phyloP scores from a whole-genome alignment of 306 rosid species.

The Datisca glomerata region DNA sequence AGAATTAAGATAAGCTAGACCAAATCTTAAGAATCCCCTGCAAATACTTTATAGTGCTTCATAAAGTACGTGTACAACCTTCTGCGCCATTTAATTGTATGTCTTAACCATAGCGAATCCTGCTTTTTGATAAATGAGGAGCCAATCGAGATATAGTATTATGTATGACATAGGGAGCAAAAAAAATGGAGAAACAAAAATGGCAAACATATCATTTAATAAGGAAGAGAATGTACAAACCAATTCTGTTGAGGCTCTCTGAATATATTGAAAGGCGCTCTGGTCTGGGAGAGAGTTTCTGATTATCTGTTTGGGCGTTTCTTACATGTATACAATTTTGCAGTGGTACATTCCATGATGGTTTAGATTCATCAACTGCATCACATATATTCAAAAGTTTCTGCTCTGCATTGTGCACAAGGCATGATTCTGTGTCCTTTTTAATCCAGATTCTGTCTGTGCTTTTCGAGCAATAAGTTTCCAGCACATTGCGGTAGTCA shows the following conservation, averaged over 20 bases:
- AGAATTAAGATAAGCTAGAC: no score
- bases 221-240: slow-evolving; percentile 32
- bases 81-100: neutral
- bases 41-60: no score
- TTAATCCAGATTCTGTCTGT: slow-evolving; percentile 94
- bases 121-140: neutral
- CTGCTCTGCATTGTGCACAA: slow-evolving; percentile 33
- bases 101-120: neutral
- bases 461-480: slow-evolving; percentile 69
- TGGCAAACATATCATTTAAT: neutral
- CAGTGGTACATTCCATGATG: slow-evolving; percentile 64
- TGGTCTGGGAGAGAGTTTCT: slow-evolving; percentile 41
- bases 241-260: slow-evolving; percentile 52
- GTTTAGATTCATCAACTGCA: slow-evolving; percentile 36
- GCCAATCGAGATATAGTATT: neutral
- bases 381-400: slow-evolving; percentile 59
- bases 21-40: no score
- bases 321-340: slow-evolving; percentile 46
- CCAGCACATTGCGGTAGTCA: slow-evolving; percentile 93
- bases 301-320: slow-evolving; percentile 26
- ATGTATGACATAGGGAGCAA: neutral
- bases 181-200: neutral
- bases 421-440: slow-evolving; percentile 47
- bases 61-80: neutral
- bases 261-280: slow-evolving; percentile 60